Percentiles rank a stretch among this genome's conserved stretches.
These are phyloP conservation scores for Madurella mycetomatis DNA, from an alignment of 2,329 filamentous ascomycete species.

Conservation along the genomic window DNA sequence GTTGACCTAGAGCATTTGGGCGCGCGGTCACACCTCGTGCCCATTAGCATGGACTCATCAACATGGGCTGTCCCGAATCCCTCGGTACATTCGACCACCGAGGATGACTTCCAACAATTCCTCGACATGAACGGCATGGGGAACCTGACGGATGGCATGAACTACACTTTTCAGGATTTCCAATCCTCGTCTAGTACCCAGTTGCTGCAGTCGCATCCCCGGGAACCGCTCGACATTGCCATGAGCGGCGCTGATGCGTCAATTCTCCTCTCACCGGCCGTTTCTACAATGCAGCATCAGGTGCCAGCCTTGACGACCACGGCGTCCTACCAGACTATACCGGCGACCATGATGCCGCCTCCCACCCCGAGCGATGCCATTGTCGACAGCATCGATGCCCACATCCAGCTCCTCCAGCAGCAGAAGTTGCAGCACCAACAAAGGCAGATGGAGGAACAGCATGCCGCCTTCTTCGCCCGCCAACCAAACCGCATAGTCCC, in stretches of 20 bases:
- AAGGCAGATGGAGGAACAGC: conserved; percentile 54
- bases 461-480: conserved; percentile 49
- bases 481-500: conserved; percentile 61
- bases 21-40: background rate
- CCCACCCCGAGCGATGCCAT: conserved; percentile 50
- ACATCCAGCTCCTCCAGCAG: conserved; percentile 62
- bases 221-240: conserved; percentile 44
- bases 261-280: conserved; percentile 34
- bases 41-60: conserved; percentile 48
- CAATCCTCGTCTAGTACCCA: conserved; percentile 36
- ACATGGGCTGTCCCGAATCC: conserved; percentile 56
- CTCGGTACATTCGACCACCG: conserved; percentile 44
- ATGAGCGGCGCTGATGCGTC: conserved; percentile 45
- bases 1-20: background rate
- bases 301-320: conserved; percentile 47
- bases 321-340: conserved; percentile 42
- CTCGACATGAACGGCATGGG: conserved; percentile 57
- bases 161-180: conserved; percentile 58
- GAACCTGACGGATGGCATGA: conserved; percentile 48
- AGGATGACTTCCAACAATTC: conserved; percentile 63
- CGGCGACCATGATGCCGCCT: conserved; percentile 42
- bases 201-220: conserved; percentile 37
- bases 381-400: conserved; percentile 54
- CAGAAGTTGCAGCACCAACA: conserved; percentile 60
- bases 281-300: conserved; percentile 41